A percentile compares a stretch with the other conserved stretches of the same genome.
These are phyloP conservation scores for Penicillium sp. DNA, from an alignment of 2,329 filamentous ascomycete species.

Conservation along the genomic window DNA sequence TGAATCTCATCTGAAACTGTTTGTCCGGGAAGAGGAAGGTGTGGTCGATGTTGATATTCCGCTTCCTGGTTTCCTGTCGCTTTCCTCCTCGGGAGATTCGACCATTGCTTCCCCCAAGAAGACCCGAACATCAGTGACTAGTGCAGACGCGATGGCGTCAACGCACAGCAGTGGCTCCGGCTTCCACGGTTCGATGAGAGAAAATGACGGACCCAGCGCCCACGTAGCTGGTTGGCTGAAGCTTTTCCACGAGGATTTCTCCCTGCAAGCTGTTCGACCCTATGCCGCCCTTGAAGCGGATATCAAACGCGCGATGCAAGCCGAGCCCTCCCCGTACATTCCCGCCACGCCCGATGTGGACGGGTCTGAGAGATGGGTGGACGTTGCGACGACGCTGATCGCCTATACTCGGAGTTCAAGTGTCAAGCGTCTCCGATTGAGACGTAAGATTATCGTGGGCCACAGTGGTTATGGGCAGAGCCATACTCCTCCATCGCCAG, in stretches of 20 bases:
- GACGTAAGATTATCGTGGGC: constrained; percentile 40
- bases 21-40: constrained; percentile 54
- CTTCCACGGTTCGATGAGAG: constrained; percentile 28
- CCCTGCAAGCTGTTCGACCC: constrained; percentile 54
- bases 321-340: constrained; percentile 45
- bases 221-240: constrained; percentile 57
- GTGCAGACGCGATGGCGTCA: constrained; percentile 47
- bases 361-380: constrained; percentile 48
- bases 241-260: constrained; percentile 55
- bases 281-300: constrained; percentile 51
- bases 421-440: constrained; percentile 53
- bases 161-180: constrained; percentile 40
- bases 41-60: constrained; percentile 58
- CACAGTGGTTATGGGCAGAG: constrained; percentile 15
- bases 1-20: constrained; percentile 49
- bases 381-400: constrained; percentile 54
- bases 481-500: constrained; percentile 21
- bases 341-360: constrained; percentile 34
- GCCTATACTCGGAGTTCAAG: constrained; percentile 52
- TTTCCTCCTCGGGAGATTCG: constrained; percentile 44
- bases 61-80: constrained; percentile 48
- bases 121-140: constrained; percentile 47
- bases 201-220: constrained; percentile 45
- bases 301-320: constrained; percentile 53
- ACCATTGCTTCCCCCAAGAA: constrained; percentile 41